Evolutionary conservation across 768 basidiomycete genomes (phyloP).

Genomic region (Rhodotorula toruloides): DNA sequence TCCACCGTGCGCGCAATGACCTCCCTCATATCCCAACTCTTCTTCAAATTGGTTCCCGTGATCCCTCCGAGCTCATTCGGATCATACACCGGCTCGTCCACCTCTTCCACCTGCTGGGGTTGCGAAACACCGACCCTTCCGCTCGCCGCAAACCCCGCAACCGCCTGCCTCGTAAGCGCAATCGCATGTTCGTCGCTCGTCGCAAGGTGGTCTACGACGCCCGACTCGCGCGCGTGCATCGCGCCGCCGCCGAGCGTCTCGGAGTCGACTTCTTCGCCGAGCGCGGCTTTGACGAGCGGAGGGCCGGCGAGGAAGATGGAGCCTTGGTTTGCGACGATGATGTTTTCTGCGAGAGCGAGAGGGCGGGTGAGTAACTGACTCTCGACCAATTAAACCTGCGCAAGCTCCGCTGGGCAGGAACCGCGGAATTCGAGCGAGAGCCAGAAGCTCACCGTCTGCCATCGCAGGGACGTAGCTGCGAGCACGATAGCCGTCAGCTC

Average conservation of each 20-base stretch:
- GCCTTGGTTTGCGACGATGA: conserved; percentile 84
- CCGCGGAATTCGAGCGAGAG: neutral
- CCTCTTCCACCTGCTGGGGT: conserved; percentile 27
- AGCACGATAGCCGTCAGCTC: neutral
- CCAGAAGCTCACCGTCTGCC: conserved; percentile 78
- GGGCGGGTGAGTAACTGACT: no score
- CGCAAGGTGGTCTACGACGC: conserved; percentile 83
- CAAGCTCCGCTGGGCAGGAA: neutral
- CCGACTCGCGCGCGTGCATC: conserved; percentile 75
- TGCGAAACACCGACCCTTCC: neutral
- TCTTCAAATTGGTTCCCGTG: conserved; percentile 80
- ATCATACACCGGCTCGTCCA: conserved; percentile 73
- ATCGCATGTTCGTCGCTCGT: conserved; percentile 80
- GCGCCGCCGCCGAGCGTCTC: conserved; percentile 83
- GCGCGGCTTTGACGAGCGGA: conserved; percentile 88
- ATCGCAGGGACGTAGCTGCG: conserved; percentile 71
- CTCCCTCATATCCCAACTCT: conserved; percentile 88
- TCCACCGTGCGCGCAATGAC: conserved; percentile 87
- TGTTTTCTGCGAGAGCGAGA: conserved; percentile 50
- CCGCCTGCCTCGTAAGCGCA: conserved; percentile 66
- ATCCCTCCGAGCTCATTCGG: conserved; percentile 80
- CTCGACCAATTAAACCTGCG: no score
- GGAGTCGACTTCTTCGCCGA: conserved; percentile 86
- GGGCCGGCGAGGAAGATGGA: conserved; percentile 92
- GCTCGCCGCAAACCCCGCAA: conserved; percentile 52